phyloP scores from a whole-genome alignment of 2,329 filamentous ascomycete species.

The Dendryphion nanum region DNA sequence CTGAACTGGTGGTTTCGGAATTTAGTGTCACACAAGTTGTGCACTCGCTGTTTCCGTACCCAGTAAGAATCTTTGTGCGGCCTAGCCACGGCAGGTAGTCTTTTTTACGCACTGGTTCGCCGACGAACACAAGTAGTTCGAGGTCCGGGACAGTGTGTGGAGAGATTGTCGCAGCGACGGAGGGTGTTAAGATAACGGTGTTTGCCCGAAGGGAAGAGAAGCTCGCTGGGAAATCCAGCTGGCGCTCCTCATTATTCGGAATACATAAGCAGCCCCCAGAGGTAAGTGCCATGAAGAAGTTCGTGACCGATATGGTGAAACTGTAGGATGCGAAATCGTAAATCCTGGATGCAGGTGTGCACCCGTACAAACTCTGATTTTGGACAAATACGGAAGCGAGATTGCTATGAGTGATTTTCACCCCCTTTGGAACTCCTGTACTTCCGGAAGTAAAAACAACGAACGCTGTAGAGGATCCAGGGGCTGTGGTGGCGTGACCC shows the following conservation, averaged over 20 bases:
- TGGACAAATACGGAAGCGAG: too few relatives aligned
- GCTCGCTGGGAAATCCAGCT: slow-evolving; percentile 37
- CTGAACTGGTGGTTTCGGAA: not conserved
- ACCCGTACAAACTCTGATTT: too few relatives aligned
- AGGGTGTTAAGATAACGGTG: slow-evolving; percentile 9
- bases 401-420: slow-evolving; percentile 49
- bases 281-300: slow-evolving; percentile 49
- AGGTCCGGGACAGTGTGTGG: slow-evolving; percentile 17
- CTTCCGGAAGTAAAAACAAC: slow-evolving; percentile 45
- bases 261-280: slow-evolving; percentile 50
- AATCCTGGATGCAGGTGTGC: too few relatives aligned
- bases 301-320: slow-evolving; percentile 52
- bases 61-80: too few relatives aligned
- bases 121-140: slow-evolving; percentile 2
- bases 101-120: too few relatives aligned
- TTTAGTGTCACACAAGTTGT: too few relatives aligned
- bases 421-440: slow-evolving; percentile 49
- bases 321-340: slow-evolving; percentile 44
- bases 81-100: too few relatives aligned
- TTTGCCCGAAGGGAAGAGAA: not conserved
- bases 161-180: slow-evolving; percentile 25
- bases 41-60: too few relatives aligned
- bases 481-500: not conserved
- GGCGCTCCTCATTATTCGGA: slow-evolving; percentile 50
- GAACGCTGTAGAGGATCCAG: not conserved